Percentiles rank a stretch among this genome's conserved stretches.
These are phyloP conservation scores for Usnea hakonensis DNA, from an alignment of 495 filamentous ascomycete genomes.

Conservation along the genomic window DNA sequence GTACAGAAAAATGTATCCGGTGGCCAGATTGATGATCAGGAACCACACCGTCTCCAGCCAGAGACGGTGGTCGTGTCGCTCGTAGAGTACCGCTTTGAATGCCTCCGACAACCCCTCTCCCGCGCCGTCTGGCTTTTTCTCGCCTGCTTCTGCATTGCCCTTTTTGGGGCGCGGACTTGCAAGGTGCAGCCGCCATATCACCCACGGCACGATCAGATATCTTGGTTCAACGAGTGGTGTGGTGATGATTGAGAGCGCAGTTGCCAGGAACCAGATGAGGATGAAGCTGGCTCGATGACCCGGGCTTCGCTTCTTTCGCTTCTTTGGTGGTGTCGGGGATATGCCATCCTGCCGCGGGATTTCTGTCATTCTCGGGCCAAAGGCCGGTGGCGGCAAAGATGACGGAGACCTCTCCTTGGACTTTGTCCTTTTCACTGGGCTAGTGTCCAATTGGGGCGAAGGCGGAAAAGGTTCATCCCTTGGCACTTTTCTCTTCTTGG, in stretches of 20 bases:
- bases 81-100: slow-evolving; percentile 14
- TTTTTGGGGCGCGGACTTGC: slow-evolving; percentile 38
- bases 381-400: background rate
- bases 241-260: slow-evolving; percentile 67
- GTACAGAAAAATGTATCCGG: slow-evolving; percentile 74
- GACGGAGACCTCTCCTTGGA: background rate
- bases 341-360: slow-evolving; percentile 18
- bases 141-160: slow-evolving; percentile 17
- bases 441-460: background rate
- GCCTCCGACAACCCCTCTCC: background rate
- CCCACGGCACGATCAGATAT: slow-evolving; percentile 93
- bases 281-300: slow-evolving; percentile 44
- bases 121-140: slow-evolving; percentile 18
- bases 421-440: background rate
- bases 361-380: background rate
- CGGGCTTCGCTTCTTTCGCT: background rate
- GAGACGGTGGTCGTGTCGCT: slow-evolving; percentile 36
- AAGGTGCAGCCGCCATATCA: slow-evolving; percentile 82
- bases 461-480: slow-evolving; percentile 16
- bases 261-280: slow-evolving; percentile 63
- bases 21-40: slow-evolving; percentile 58
- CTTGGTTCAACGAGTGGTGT: slow-evolving; percentile 90
- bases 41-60: slow-evolving; percentile 76
- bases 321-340: background rate
- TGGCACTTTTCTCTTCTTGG: background rate